Evolutionary conservation across 83 land plant species (phyloP), one percentile per base, ranked within the genome.

Genomic region (Picea mariana): DNA sequence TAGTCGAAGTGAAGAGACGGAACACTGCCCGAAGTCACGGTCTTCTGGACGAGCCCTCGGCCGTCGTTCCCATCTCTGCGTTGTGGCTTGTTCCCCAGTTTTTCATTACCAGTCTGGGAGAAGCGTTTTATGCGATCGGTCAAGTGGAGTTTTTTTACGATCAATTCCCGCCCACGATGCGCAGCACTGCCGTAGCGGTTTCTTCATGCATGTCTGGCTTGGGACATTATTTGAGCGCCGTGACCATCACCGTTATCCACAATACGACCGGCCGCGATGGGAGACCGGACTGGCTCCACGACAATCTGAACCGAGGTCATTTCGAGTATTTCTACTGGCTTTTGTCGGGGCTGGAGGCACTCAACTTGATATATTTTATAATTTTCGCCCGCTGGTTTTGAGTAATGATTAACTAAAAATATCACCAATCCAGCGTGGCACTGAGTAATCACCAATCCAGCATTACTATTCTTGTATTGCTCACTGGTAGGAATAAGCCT

Each of bases 161-260:
- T 80, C 92, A 91, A 80, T 89, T 92, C 66, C 95, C 95, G 2
- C 86, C 87, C 67, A 87, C 81, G 79, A 93, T 91, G 93, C 66
- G 90, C 58, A 93, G 89, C 80, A 80, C 90, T 15, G 89, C 85
- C 26, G 85, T 80, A 18, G 82, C 94, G 0, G 42, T 93, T 0
- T 82, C 85, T 78, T 91, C 67, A 58, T 83, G 86, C 60, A 85
- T 80, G 75, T 77, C 72, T 24, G 96, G 88, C 5, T 20, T 64
- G 8, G 84, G 91, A 6, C 84, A 79, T 76, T 94, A 94, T 72
- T 5, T 92, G 64, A 86, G 89, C 81, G 85, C 85, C 44, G 18
- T 87, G 15, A 9, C 92, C 44, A 49, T 89, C 3, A 31, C 81
- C 2, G 67, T 87, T 0, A 84, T 92, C 18, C 88, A 88, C 42